Evolutionary conservation across 2,329 filamentous ascomycete species (phyloP).

Genomic region (Phaeosphaeriaceae sp.): DNA sequence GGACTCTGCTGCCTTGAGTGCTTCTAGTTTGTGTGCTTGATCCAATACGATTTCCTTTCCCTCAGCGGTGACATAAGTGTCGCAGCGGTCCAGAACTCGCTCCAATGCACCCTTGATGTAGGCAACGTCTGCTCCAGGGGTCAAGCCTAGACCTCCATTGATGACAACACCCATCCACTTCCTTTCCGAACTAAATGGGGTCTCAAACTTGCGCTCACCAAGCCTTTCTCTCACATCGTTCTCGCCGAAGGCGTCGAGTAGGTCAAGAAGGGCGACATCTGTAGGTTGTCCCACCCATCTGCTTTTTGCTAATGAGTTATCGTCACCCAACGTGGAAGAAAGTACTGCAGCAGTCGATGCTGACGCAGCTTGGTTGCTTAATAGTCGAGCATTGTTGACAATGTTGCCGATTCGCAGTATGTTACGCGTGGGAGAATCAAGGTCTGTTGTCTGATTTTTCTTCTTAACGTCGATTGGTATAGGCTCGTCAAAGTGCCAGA

Average conservation of each 20-base stretch:
- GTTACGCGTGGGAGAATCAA: slow-evolving; percentile 76
- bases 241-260: slow-evolving; percentile 88
- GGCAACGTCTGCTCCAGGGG: slow-evolving; percentile 74
- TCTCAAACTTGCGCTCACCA: slow-evolving; percentile 81
- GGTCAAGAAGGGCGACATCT: slow-evolving; percentile 94
- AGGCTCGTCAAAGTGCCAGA: slow-evolving; percentile 86
- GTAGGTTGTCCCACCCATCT: slow-evolving; percentile 97
- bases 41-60: slow-evolving; percentile 88
- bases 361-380: slow-evolving; percentile 72
- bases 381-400: slow-evolving; percentile 89
- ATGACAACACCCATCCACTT: slow-evolving; percentile 99
- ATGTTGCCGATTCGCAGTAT: slow-evolving; percentile 94
- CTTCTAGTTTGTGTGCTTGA: slow-evolving; percentile 73
- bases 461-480: slow-evolving; percentile 63
- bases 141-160: slow-evolving; percentile 52
- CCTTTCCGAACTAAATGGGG: slow-evolving; percentile 93
- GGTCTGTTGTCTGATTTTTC: slow-evolving; percentile 60
- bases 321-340: slow-evolving; percentile 77
- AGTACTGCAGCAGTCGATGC: slow-evolving; percentile 78
- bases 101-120: slow-evolving; percentile 97
- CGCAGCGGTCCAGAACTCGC: slow-evolving; percentile 82
- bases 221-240: slow-evolving; percentile 88
- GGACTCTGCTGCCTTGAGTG: slow-evolving; percentile 76
- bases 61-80: slow-evolving; percentile 86
- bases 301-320: slow-evolving; percentile 72